Evolutionary conservation across 495 filamentous ascomycete genomes (phyloP), one percentile per base, ranked within the genome.

Genomic region (Xylaria venustula): DNA sequence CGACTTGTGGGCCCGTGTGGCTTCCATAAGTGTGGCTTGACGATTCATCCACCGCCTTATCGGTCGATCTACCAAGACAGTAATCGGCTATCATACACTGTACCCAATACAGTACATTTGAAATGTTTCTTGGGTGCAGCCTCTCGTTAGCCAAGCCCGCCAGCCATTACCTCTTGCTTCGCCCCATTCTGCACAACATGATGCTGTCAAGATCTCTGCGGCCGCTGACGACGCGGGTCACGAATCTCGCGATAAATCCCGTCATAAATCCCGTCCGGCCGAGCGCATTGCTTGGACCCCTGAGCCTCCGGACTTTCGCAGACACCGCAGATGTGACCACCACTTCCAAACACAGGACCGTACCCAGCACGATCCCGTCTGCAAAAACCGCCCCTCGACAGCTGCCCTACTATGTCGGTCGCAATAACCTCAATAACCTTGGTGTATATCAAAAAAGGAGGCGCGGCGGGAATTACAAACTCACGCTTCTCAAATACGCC

Each of bases 371-470:
- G 7, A 26, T 66, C 50, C 19, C 56, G 46, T 15, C 37, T 9
- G 37, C 3, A 15, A 12, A 8, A 8, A 40, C 7, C 1, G n/a
- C 55, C 1, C 12, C 15, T 3, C 30, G 7, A 14, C 64, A 77
- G 74, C 41, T 79, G 82, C 83, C 87, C 20, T 98, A 93, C 82
- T 85, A 86, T 62, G 81, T 98, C 54, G 76, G 78, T 52, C 89
- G 90, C 48, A 93, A 90, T 6, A 72, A 67, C 8, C 87, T 85
- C 20, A 85, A 88, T 54, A 84, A 92, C 63, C 75, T 92, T 2
- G 86, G 91, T 12, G 83, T 98, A n/a, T 98, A 98, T 73, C 76
- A 86, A 3, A 74, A 85, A 53, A 73, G 73, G 55, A 93, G 93
- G 75, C 80, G 85, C 19, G 91, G 91, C 23, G 91, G 93, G 2